Base-by-base conservation (phyloP, 495 filamentous ascomycete species). In the Geopyxis carbonaria region DNA sequence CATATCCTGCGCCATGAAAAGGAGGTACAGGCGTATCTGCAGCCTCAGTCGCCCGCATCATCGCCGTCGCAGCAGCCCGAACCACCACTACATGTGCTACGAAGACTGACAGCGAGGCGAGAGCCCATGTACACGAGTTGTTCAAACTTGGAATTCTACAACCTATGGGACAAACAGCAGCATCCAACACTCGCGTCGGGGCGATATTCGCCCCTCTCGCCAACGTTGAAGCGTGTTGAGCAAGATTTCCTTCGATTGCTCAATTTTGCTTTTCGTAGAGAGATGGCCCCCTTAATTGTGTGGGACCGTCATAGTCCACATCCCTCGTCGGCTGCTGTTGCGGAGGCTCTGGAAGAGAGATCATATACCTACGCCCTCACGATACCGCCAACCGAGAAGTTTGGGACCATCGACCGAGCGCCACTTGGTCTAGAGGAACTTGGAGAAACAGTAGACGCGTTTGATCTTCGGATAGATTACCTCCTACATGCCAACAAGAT, bases 111-210 rank as follows among this genome's bases (percentile, higher is more conserved):
- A 5, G 45, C 35, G 0, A 14, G 35, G 14, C 14, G 45, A 16
- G 45, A 47, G n/a, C 45, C 45, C 0, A 40, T 44, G 30, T 47
- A 47, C 21, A 19, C 41, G 0, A 30, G 24, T 11, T 84, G 78
- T 57, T 79, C 79, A 5, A 85, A 84, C 50, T 70, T 78, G 25
- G 80, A 85, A 53, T 85, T 76, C 49, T 85, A 76, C 61, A 89
- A 89, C 46, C 55, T 82, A 28, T 71, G 72, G 61, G 39, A 46
- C 47, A 27, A 45, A 43, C 41, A 33, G 20, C 41, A 31, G 14
- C 13, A 39, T 9, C 22, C 45, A 6, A 36, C 33, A 13, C 13
- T 0, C 13, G 24, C 40, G 2, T 2, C 57, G 64, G 10, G 46
- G 58, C 42, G 42, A 13, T 66, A 63, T 3, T 58, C 62, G 2